Evolutionary conservation across 163 green algal species (phyloP), one percentile per base, ranked within the genome.

Genomic region (Chlorella variabilis): DNA sequence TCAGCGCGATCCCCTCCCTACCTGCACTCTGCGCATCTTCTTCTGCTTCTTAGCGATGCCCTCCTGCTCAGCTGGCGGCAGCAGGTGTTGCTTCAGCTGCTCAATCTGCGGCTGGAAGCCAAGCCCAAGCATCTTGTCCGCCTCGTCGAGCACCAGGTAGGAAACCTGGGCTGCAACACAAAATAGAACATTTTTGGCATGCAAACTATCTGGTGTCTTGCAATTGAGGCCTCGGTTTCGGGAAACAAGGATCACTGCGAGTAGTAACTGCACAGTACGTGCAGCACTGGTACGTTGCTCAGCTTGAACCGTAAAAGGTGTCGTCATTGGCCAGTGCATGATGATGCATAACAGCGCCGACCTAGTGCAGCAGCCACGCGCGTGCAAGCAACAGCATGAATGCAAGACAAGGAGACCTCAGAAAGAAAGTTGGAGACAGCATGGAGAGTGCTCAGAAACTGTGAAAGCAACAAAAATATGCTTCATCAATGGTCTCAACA

Each of bases 111-210:
- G 87, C 78, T 89, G 45, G 71, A 98, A 95, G 25, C 95, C 96
- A n/a, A 96, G 81, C 13, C 80, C 86, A 61, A 98, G 88, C 94
- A 98, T 97, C 77, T 96, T 95, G 86, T 98, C 96, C 0, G 94
- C 95, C 81, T 98, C 96, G 77, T 98, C 96, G 48, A 98, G 84
- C 29, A 97, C 93, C n/a, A 97, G 83, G 62, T 86, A 90, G 45
- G 68, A 25, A 48, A 96, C 88, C 3, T 23, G 25, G 25, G 56
- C 89, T 93, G 89, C 85, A 74, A 21, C 3, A 6, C 15, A 70
- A 48, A n/a, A n/a, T 38, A 2, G 2, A 42, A 39, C 29, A 25
- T 66, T 48, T 2, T 58, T 11, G 15, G 15, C 15, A 54, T 54
- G 45, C 45, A 54, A 54, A 54, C 45, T 23, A 54, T 15, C 45